Percentiles rank a stretch among this genome's conserved stretches.
These are phyloP conservation scores for Pichia sporocuriosa DNA, from an alignment of 805 yeast genomes.

Conservation along the genomic window DNA sequence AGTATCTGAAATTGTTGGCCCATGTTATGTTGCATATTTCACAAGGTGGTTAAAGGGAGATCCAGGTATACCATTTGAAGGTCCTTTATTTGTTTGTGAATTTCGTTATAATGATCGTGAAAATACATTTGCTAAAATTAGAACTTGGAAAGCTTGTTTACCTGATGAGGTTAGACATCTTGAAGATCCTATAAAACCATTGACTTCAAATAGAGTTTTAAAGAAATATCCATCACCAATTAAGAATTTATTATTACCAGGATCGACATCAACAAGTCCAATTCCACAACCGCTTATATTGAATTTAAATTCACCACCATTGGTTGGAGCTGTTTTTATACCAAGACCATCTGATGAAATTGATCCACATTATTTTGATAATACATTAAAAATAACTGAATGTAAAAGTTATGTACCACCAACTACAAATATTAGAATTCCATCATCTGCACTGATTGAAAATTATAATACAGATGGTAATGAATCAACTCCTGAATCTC, in stretches of 20 bases:
- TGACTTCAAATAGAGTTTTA: slow-evolving; percentile 55
- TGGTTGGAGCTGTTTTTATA: slow-evolving; percentile 83
- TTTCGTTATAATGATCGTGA: slow-evolving; percentile 88
- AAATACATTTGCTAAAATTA: slow-evolving; percentile 84
- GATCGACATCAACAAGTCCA: slow-evolving; percentile 65
- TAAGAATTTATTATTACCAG: slow-evolving; percentile 65
- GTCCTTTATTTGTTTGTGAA: slow-evolving; percentile 90
- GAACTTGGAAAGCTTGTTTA: slow-evolving; percentile 98
- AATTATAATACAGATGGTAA: neutral
- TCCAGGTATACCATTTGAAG: slow-evolving; percentile 72
- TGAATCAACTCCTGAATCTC: neutral
- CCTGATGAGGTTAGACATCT: slow-evolving; percentile 91
- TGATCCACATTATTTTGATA: slow-evolving; percentile 59
- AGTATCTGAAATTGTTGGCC: slow-evolving; percentile 82
- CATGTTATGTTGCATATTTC: slow-evolving; percentile 90
- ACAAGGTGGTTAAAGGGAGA: slow-evolving; percentile 94
- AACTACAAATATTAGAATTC: slow-evolving; percentile 23
- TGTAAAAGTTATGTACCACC: slow-evolving; percentile 29
- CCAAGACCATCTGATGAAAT: slow-evolving; percentile 71
- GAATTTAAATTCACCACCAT: slow-evolving; percentile 85
- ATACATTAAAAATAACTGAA: slow-evolving; percentile 20
- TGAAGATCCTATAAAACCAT: slow-evolving; percentile 74
- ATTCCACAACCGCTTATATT: slow-evolving; percentile 80
- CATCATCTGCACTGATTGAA: slow-evolving; percentile 15
- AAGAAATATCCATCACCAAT: slow-evolving; percentile 81